Conservation (phyloP, 768 basidiomycete species). For the Tulasnella sp. region DNA sequence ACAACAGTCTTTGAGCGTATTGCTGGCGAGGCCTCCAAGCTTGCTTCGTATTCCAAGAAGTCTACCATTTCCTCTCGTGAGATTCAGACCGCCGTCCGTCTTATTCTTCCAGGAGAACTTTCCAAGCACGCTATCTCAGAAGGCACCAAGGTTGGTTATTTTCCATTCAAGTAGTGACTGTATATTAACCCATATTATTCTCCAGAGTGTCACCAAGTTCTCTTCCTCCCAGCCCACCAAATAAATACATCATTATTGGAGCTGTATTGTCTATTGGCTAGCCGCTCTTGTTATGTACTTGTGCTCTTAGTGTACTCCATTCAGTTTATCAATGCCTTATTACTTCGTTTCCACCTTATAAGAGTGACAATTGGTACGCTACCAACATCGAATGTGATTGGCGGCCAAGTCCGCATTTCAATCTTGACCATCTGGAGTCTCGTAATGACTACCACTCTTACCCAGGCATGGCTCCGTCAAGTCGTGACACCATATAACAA, state of each 20-base stretch:
- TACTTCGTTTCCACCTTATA: neutral
- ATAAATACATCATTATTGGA: slow-evolving; percentile 3
- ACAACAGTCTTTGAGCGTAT: slow-evolving; percentile 65
- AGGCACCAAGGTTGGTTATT: slow-evolving; percentile 44
- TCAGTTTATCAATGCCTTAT: neutral
- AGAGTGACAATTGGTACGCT: neutral
- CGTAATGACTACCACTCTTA: slow-evolving; percentile 13
- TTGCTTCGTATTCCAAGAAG: slow-evolving; percentile 97
- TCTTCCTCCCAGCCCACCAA: slow-evolving; percentile 15
- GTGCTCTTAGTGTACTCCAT: neutral
- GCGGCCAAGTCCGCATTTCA: neutral
- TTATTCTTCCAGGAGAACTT: slow-evolving; percentile 93
- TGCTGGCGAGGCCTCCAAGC: slow-evolving; percentile 82
- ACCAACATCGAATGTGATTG: neutral
- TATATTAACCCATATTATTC: neutral
- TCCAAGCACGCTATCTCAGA: slow-evolving; percentile 98
- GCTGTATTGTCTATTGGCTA: neutral
- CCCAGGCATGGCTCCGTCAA: slow-evolving; percentile 51
- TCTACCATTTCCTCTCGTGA: slow-evolving; percentile 97
- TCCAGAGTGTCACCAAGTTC: slow-evolving; percentile 16
- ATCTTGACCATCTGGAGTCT: neutral
- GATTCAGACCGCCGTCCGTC: slow-evolving; percentile 90
- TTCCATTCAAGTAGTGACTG: neutral
- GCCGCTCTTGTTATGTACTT: neutral
- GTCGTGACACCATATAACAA: slow-evolving; percentile 45